These are phyloP conservation scores for Quercus phellos DNA, from an alignment of 331 rosid genomes.

Conservation along the genomic window DNA sequence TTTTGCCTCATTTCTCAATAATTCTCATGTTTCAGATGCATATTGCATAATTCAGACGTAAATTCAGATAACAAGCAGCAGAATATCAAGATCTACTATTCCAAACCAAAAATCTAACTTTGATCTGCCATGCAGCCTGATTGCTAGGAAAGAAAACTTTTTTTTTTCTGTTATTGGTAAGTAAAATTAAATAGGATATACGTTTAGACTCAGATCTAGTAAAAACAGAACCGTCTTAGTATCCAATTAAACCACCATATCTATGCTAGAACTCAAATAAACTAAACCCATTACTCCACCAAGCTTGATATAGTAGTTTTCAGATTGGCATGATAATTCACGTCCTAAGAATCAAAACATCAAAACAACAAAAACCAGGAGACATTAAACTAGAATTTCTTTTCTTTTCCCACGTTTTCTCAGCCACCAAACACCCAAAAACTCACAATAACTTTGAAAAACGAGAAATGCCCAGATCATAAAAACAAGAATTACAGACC, in stretches of 20 bases:
- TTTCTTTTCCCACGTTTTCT: not conserved
- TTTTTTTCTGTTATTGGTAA: too few species aligned
- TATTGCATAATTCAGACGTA: not conserved
- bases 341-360: not conserved
- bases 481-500: not conserved
- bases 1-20: not conserved
- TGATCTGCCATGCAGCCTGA: not conserved
- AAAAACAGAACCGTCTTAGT: not conserved
- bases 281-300: not conserved
- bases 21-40: not conserved
- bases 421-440: not conserved
- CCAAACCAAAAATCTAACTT: not conserved
- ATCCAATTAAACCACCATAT: constrained; percentile 5
- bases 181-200: too few species aligned
- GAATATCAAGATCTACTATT: constrained; percentile 1
- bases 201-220: constrained; percentile 19
- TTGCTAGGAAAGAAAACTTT: not conserved
- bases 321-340: not conserved
- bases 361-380: not conserved
- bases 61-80: not conserved
- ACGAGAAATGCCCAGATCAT: constrained; percentile 13
- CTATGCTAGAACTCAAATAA: not conserved
- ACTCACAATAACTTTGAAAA: not conserved
- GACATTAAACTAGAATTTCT: not conserved
- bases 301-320: not conserved